Evolutionary conservation across 2,329 filamentous ascomycete genomes (phyloP), one percentile per base, ranked within the genome.

Genomic region (Macroventuria anomochaeta): DNA sequence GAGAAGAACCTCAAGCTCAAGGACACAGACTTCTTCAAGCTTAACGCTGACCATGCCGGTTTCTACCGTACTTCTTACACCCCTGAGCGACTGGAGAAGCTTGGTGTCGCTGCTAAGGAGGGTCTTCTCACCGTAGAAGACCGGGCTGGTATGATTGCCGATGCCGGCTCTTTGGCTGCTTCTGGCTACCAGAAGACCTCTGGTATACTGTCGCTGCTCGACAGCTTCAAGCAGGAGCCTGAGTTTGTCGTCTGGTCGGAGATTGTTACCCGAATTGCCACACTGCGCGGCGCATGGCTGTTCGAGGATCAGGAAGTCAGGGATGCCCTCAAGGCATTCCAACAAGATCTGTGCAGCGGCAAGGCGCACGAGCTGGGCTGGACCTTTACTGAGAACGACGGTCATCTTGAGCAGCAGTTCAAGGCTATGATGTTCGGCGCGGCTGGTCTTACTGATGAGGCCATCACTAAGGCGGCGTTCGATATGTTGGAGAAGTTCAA

Each of bases 191-290:
- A 96, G 75, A 96, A 91, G 81, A 96, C 93, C 0, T 96, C 93
- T 13, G 92, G 91, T 11, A 83, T 96, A 46, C 78, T 97, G 36
- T 92, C 89, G 47, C 82, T 97, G 12, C 82, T 97, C 48, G 90
- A 96, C 73, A 88, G 89, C 42, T 95, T 97, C 71, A 85, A 88
- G 68, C 80, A 77, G 57, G 93, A 97, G 78, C 81, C 86, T 0
- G 90, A 96, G 67, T 97, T 92, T 62, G 90, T 97, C 32, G 93
- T 97, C 3, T 97, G 93, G 93, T 92, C 91, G 63, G 93, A 97
- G 75, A 90, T 97, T 54, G 84, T 92, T 42, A 84, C 88, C 38
- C 88, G 92, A 39, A 83, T 97, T 54, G 85, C 84, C 20, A 83
- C 87, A n/a, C 83, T 97, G 29, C 89, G 93, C 63, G 84, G 84